phyloP scores from a whole-genome alignment of 805 yeast genomes.

The Candida boidinii region DNA sequence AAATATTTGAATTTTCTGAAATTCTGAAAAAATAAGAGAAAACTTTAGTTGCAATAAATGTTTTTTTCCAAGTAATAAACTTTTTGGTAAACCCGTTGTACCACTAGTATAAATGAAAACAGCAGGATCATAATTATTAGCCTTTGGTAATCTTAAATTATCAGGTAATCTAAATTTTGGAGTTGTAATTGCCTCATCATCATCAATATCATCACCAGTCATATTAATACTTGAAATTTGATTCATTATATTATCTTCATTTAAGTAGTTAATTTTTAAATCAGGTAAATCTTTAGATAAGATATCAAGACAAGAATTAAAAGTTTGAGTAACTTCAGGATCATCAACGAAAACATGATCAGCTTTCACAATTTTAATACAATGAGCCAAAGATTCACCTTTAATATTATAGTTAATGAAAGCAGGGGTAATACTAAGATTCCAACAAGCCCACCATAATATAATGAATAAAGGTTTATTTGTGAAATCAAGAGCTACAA shows the following conservation, averaged over 20 bases:
- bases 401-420: slow-evolving; percentile 74
- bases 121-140: slow-evolving; percentile 53
- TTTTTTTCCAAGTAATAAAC: slow-evolving; percentile 87
- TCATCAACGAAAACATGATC: slow-evolving; percentile 60
- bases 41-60: slow-evolving; percentile 57
- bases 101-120: slow-evolving; percentile 86
- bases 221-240: slow-evolving; percentile 23
- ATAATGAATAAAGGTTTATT: slow-evolving; percentile 79
- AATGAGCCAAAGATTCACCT: slow-evolving; percentile 71
- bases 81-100: slow-evolving; percentile 90
- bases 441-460: slow-evolving; percentile 83
- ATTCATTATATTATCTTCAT: slow-evolving; percentile 6
- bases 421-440: slow-evolving; percentile 83
- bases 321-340: slow-evolving; percentile 4
- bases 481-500: slow-evolving; percentile 67
- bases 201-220: slow-evolving; percentile 46
- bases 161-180: slow-evolving; percentile 50
- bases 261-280: slow-evolving; percentile 10
- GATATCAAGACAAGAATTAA: slow-evolving; percentile 28
- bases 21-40: slow-evolving; percentile 66
- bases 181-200: slow-evolving; percentile 26
- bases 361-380: slow-evolving; percentile 61
- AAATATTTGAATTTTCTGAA: slow-evolving; percentile 45
- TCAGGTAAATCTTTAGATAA: slow-evolving; percentile 27
- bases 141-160: slow-evolving; percentile 46